Evolutionary conservation across 495 filamentous ascomycete genomes (phyloP), one percentile per base, ranked within the genome.

Genomic region (Podospora sp.): DNA sequence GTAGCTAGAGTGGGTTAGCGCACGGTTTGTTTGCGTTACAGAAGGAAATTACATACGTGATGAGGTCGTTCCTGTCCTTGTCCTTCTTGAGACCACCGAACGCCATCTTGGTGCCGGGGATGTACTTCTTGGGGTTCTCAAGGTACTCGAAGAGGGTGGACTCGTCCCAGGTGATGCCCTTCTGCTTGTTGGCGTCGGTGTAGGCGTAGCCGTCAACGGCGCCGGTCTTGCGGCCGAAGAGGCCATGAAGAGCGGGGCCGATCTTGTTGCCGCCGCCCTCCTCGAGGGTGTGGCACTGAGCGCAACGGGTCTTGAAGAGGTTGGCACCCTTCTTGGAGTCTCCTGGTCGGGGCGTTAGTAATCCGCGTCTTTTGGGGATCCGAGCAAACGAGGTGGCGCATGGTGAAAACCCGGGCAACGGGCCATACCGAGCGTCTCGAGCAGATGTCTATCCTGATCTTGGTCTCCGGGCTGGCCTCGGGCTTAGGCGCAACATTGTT

Each of bases 51-150:
- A 86, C 92, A 73, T 90, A 96, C 92, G 93, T 94, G 87, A 98
- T 96, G 72, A 99, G 87, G 84, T 99, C 96, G 82, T 98, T 98
- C 80, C 95, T 87, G 85, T 99, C 95, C 91, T 97, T 97, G 72
- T 86, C 88, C 91, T 99, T 99, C 94, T 99, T 99, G 73, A 99
- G 86, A 78, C 95, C 95, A 84, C 95, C 95, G 81, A 99, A 99
- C 76, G 95, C 95, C 95, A 99, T 99, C 92, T 99, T 99, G 81
- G 95, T 99, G 72, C 95, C 95, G 74, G 95, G 96, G 69, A 99
- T 98, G 89, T 79, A 84, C 80, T 84, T 84, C 80, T 84, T 84
- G 77, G 82, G 82, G 81, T 84, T 83, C 79, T 84, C 82, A 59
- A 83, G 81, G 81, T 84, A 83, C n/a, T 78, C 79, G 75, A 84